Percentiles rank a stretch among this genome's conserved stretches.
phyloP scores from a whole-genome alignment of 441 rosid species.

The Adansonia madagascariensis region DNA sequence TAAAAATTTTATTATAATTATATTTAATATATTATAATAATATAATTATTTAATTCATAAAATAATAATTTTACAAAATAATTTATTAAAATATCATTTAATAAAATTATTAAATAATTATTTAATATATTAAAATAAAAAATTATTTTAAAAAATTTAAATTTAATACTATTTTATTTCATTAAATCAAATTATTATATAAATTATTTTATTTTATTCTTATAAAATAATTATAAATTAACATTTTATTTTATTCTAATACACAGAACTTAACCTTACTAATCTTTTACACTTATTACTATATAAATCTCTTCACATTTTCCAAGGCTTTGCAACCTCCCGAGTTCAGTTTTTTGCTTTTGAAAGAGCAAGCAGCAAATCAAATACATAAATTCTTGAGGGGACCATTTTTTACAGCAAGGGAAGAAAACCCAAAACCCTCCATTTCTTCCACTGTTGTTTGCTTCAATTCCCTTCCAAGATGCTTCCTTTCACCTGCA shows the following conservation, averaged over 20 bases:
- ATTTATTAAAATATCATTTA: too few relatives aligned
- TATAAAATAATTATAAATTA: too few relatives aligned
- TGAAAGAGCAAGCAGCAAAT: slow-evolving; percentile 10
- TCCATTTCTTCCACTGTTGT: slow-evolving; percentile 14
- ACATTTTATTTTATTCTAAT: neutral
- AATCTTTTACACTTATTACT: slow-evolving; percentile 4
- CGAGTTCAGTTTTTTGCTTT: slow-evolving; percentile 12
- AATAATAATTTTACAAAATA: too few relatives aligned
- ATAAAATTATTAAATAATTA: too few relatives aligned
- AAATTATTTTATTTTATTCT: too few relatives aligned
- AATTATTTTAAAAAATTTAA: too few relatives aligned
- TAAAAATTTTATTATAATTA: too few relatives aligned
- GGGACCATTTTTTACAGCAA: slow-evolving; percentile 17
- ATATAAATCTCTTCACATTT: slow-evolving; percentile 43
- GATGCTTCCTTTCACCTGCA: slow-evolving; percentile 55
- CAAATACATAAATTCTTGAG: neutral
- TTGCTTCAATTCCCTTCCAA: slow-evolving; percentile 37
- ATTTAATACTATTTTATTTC: too few relatives aligned
- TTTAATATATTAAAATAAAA: too few relatives aligned
- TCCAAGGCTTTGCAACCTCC: slow-evolving; percentile 32
- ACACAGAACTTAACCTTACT: neutral
- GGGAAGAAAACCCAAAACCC: slow-evolving; percentile 7
- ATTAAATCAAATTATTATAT: too few relatives aligned
- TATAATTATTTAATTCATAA: too few relatives aligned
- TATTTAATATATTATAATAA: too few relatives aligned